Conservation (phyloP, 2,329 filamentous ascomycete species). For the Tricladium varicosporioides region DNA sequence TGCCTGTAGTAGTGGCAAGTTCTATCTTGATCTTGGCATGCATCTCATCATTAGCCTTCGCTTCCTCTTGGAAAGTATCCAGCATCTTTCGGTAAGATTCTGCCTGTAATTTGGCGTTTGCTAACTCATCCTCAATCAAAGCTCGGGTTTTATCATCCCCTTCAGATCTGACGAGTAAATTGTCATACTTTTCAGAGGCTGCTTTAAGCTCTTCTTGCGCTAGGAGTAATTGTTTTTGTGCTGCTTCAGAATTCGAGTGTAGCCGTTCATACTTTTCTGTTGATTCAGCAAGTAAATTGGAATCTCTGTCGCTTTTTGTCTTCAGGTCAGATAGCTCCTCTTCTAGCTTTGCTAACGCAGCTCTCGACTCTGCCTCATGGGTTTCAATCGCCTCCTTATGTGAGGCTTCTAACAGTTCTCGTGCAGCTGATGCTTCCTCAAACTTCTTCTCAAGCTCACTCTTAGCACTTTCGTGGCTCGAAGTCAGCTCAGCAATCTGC, state of each 20-base stretch:
- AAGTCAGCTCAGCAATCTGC: constrained; percentile 49
- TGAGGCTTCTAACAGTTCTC: constrained; percentile 44
- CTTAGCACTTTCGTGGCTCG: constrained; percentile 46
- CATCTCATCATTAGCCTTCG: constrained; percentile 31
- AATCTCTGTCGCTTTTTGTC: constrained; percentile 40
- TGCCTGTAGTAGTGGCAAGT: constrained; percentile 26
- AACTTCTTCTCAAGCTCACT: constrained; percentile 54
- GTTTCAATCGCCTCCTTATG: constrained; percentile 45
- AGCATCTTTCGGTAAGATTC: constrained; percentile 49
- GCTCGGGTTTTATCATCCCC: constrained; percentile 44
- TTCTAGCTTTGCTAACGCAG: constrained; percentile 50
- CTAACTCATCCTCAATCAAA: constrained; percentile 32
- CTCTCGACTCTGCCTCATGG: constrained; percentile 44
- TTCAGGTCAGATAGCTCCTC: constrained; percentile 52
- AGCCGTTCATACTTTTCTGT: constrained; percentile 47
- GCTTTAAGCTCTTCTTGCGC: constrained; percentile 36
- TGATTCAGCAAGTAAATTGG: constrained; percentile 20
- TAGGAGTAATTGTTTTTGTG: constrained; percentile 39
- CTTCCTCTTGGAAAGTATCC: constrained; percentile 45
- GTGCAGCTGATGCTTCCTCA: constrained; percentile 49
- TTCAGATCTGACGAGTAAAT: constrained; percentile 43
- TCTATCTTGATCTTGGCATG: constrained; percentile 30
- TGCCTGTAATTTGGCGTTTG: constrained; percentile 43
- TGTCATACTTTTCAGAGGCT: constrained; percentile 29
- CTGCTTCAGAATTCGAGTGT: constrained; percentile 45